phyloP scores from a whole-genome alignment of 2,329 filamentous ascomycete genomes.

The Claviceps sp. region DNA sequence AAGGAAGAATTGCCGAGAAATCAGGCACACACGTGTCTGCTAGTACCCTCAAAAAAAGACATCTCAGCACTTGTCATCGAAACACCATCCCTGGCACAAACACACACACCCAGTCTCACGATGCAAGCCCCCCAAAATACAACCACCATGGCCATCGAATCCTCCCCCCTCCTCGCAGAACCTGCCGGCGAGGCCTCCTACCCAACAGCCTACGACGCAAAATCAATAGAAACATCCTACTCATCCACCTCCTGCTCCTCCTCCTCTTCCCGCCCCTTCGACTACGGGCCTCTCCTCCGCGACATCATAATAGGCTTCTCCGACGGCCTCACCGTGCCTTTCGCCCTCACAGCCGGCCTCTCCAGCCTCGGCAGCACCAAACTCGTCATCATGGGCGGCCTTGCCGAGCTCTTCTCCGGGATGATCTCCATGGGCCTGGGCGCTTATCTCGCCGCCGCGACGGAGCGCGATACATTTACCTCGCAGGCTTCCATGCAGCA shows the following conservation, averaged over 20 bases:
- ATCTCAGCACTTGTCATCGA: too few relatives aligned
- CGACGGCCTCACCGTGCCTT: conserved; percentile 68
- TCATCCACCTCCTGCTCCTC: conserved; percentile 2
- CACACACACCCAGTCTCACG: neutral
- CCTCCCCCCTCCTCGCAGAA: conserved; percentile 21
- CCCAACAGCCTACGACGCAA: conserved; percentile 11
- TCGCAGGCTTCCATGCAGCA: conserved; percentile 33
- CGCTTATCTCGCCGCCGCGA: conserved; percentile 54
- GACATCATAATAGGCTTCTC: conserved; percentile 65
- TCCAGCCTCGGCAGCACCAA: conserved; percentile 50
- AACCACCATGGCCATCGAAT: conserved; percentile 13
- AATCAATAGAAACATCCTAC: conserved; percentile 9
- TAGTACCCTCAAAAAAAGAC: too few relatives aligned
- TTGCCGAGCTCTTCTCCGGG: conserved; percentile 63
- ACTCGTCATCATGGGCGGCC: conserved; percentile 56
- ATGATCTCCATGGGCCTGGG: conserved; percentile 68
- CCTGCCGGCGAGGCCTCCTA: conserved; percentile 15
- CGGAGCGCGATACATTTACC: conserved; percentile 38
- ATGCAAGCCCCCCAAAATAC: neutral
- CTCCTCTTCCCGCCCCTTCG: conserved; percentile 13
- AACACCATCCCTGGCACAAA: neutral
- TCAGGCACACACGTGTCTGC: too few relatives aligned
- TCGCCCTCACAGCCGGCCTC: conserved; percentile 63
- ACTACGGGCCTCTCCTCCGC: conserved; percentile 34
- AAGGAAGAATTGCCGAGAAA: too few relatives aligned